Percentiles rank a stretch among this genome's conserved stretches.
Evolutionary conservation across 2,329 filamentous ascomycete species (phyloP).

Genomic region (Hirsutella thompsonii): DNA sequence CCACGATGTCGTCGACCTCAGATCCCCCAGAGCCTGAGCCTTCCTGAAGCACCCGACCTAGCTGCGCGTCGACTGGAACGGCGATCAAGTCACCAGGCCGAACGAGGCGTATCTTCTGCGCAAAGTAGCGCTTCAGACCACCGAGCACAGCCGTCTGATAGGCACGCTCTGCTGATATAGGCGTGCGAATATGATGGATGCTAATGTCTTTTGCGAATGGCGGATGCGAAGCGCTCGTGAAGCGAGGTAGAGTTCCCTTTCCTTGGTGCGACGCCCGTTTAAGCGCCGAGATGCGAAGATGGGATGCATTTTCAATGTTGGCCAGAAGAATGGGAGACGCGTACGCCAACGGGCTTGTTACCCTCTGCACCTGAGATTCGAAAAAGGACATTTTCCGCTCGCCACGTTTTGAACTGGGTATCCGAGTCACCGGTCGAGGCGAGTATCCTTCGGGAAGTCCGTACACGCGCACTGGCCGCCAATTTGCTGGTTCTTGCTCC

Average conservation of each 20-base stretch:
- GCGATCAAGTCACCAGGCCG: slow-evolving; percentile 81
- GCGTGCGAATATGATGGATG: slow-evolving; percentile 77
- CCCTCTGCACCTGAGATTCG: slow-evolving; percentile 53
- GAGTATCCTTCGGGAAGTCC: slow-evolving; percentile 69
- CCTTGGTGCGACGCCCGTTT: slow-evolving; percentile 36
- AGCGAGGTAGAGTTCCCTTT: slow-evolving; percentile 41
- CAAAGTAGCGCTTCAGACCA: slow-evolving; percentile 80
- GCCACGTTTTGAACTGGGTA: slow-evolving; percentile 39
- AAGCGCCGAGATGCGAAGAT: slow-evolving; percentile 65
- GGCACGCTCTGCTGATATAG: slow-evolving; percentile 71
- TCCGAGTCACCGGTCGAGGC: slow-evolving; percentile 45
- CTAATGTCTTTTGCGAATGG: slow-evolving; percentile 65
- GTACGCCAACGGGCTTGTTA: slow-evolving; percentile 50
- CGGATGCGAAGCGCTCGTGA: slow-evolving; percentile 40
- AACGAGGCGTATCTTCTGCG: slow-evolving; percentile 67
- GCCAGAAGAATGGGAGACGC: slow-evolving; percentile 77
- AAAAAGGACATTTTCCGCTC: slow-evolving; percentile 48
- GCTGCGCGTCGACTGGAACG: slow-evolving; percentile 73
- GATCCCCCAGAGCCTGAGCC: slow-evolving; percentile 43
- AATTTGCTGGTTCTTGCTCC: slow-evolving; percentile 49
- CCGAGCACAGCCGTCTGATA: slow-evolving; percentile 79
- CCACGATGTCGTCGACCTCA: slow-evolving; percentile 59
- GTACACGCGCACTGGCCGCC: slow-evolving; percentile 80
- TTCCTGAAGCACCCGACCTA: slow-evolving; percentile 74
- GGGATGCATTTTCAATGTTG: slow-evolving; percentile 68